These are phyloP conservation scores for Solanum raphanifolium DNA, from an alignment of 257 asterid species.

Conservation along the genomic window DNA sequence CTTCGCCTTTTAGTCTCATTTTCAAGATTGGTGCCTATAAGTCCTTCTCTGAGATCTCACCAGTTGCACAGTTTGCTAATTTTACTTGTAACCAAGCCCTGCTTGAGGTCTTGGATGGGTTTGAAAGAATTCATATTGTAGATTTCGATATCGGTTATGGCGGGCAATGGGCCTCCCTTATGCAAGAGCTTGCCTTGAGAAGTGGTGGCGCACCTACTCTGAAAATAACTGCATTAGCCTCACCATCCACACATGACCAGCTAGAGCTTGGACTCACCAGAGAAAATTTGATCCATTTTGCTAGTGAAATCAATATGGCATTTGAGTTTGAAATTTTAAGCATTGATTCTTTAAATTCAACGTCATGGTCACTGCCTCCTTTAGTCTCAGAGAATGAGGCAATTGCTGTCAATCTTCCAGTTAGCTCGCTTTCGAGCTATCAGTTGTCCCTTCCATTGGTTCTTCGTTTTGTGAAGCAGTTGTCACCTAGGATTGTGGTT, in stretches of 20 bases:
- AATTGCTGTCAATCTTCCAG: conserved; percentile 69
- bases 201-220: conserved; percentile 51
- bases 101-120: conserved; percentile 72
- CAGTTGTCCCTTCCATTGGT: conserved; percentile 48
- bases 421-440: conserved; percentile 41
- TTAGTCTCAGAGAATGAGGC: conserved; percentile 45
- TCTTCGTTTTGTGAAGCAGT: conserved; percentile 65
- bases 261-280: conserved; percentile 67
- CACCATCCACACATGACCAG: conserved; percentile 62
- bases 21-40: conserved; percentile 83
- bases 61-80: conserved; percentile 71
- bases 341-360: conserved; percentile 49
- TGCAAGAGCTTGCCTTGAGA: conserved; percentile 84
- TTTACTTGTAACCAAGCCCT: conserved; percentile 87
- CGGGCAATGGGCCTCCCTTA: conserved; percentile 92
- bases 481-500: conserved; percentile 76
- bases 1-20: conserved; percentile 61
- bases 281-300: conserved; percentile 72
- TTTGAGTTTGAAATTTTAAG: conserved; percentile 61
- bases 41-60: conserved; percentile 85
- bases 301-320: conserved; percentile 50
- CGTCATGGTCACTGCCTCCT: conserved; percentile 56
- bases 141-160: conserved; percentile 96
- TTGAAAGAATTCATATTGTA: conserved; percentile 54
- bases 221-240: conserved; percentile 70